Evolutionary conservation across 1,139 yeast genomes (phyloP), one percentile per base, ranked within the genome.

Genomic region (Blastobotrys proliferans): DNA sequence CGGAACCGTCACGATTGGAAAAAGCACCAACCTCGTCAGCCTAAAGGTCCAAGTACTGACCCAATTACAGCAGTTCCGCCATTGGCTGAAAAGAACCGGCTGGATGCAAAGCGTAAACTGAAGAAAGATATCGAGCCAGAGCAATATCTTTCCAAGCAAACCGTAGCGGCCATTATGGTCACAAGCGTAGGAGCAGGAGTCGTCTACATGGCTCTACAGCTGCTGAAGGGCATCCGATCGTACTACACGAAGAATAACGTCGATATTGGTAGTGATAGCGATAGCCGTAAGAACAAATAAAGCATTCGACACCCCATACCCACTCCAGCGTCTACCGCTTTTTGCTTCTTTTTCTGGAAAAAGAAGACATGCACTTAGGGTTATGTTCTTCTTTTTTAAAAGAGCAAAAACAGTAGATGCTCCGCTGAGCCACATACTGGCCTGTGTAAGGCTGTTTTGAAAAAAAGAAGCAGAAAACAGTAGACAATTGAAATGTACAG

Each of bases 1-100:
- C 43, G 48, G 11, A 51, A 54, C 41, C 47, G 61, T 2, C 50
- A 49, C 13, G 40, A 29, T n/a, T 54, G 55, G 53, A 52, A 54
- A 34, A 42, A 52, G 41, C 53, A 53, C 28, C 48, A 47, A 32
- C 44, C 47, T 11, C 27, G 35, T 20, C 35, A 38, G 21, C 37
- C 34, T 26, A 34, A 43, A 14, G 38, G 38, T 25, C 28, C 37
- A 8, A 47, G 37, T 21, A 32, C 41, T 17, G 47, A 46, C 27
- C 48, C 53, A 1, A 41, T 45, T 8, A 20, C 19, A 3, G 39
- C 35, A 17, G 19, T 52, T 4, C 58, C 58, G 2, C 54, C 58
- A 6, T 28, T 40, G 28, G 56, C 55, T 1, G 36, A 38, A 24
- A 43, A 36, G 20, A 21, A 39, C 11, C 34, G 35, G 14, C 18